These are phyloP conservation scores for Penicillium flavigenum DNA, from an alignment of 495 filamentous ascomycete genomes.

Conservation along the genomic window DNA sequence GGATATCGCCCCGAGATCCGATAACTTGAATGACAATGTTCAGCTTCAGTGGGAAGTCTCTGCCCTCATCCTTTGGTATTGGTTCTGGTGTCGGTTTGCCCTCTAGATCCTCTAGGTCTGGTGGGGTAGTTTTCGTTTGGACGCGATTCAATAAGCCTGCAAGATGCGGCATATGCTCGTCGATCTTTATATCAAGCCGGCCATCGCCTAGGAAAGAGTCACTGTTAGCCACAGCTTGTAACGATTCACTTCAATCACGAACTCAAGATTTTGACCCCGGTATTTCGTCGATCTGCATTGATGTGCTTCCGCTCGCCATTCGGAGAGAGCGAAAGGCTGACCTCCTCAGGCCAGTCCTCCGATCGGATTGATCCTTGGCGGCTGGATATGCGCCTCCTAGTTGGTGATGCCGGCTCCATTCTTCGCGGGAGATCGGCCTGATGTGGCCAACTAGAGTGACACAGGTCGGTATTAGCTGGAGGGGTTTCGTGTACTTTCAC, in stretches of 20 bases:
- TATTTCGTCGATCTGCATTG: slow-evolving; percentile 25
- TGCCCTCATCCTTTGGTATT: slow-evolving; percentile 53
- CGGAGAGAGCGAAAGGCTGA: background rate
- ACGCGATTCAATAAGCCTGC: slow-evolving; percentile 25
- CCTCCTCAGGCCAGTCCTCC: slow-evolving; percentile 20
- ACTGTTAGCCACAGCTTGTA: background rate
- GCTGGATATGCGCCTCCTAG: slow-evolving; percentile 3
- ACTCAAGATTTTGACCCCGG: slow-evolving; percentile 29
- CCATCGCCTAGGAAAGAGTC: slow-evolving; percentile 22
- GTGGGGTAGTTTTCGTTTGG: slow-evolving; percentile 11
- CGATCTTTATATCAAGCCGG: slow-evolving; percentile 29
- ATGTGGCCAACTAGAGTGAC: background rate
- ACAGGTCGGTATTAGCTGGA: background rate
- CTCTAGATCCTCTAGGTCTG: slow-evolving; percentile 17
- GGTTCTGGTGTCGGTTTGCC: background rate
- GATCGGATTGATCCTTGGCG: slow-evolving; percentile 12
- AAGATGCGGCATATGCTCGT: slow-evolving; percentile 25
- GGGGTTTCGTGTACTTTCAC: background rate
- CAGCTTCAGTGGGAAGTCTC: slow-evolving; percentile 54
- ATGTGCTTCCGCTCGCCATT: slow-evolving; percentile 13
- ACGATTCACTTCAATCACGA: background rate
- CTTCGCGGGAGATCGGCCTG: slow-evolving; percentile 21
- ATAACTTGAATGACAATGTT: slow-evolving; percentile 83
- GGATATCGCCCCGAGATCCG: slow-evolving; percentile 76
- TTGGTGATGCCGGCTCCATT: slow-evolving; percentile 17